A percentile compares a stretch with the other conserved stretches of the same genome.
Conservation (phyloP, 495 filamentous ascomycete genomes). For the Terfezia claveryi region DNA sequence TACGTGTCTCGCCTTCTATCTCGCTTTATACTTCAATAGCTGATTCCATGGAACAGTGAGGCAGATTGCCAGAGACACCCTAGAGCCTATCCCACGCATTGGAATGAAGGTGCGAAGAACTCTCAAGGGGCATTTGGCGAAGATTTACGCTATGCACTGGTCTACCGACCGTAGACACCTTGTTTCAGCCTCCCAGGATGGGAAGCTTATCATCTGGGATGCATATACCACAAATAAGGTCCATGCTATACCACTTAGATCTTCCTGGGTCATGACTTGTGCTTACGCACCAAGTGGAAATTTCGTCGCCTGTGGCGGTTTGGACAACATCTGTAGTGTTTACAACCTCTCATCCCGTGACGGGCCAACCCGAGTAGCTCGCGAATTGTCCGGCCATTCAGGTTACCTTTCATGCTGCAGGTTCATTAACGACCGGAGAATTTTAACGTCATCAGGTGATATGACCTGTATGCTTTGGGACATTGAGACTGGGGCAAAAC, state of each 20-base stretch:
- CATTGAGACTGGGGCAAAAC: conserved; percentile 89
- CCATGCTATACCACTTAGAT: conserved; percentile 92
- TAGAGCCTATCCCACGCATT: conserved; percentile 72
- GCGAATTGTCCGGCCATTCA: conserved; percentile 89
- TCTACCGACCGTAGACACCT: conserved; percentile 95
- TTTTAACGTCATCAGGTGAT: conserved; percentile 92
- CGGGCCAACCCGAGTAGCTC: conserved; percentile 84
- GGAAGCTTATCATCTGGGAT: conserved; percentile 99
- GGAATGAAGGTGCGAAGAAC: conserved; percentile 92
- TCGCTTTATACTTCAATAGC: conserved; percentile 3
- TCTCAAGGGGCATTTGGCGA: conserved; percentile 89
- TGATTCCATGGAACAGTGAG: conserved; percentile 39
- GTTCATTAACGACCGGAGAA: conserved; percentile 95
- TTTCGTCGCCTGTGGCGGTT: conserved; percentile 90
- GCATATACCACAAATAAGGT: conserved; percentile 99
- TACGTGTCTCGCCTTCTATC: conserved; percentile 30
- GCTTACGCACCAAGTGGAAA: conserved; percentile 97
- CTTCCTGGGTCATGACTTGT: conserved; percentile 99
- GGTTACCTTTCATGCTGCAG: conserved; percentile 96
- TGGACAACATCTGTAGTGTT: conserved; percentile 98
- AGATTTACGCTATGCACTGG: conserved; percentile 99
- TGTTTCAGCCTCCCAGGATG: conserved; percentile 94
- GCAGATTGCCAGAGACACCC: conserved; percentile 68
- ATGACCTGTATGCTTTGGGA: conserved; percentile 99
- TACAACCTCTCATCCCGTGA: conserved; percentile 96